Conservation (phyloP, 805 yeast species). For the Nakazawaea peltata region DNA sequence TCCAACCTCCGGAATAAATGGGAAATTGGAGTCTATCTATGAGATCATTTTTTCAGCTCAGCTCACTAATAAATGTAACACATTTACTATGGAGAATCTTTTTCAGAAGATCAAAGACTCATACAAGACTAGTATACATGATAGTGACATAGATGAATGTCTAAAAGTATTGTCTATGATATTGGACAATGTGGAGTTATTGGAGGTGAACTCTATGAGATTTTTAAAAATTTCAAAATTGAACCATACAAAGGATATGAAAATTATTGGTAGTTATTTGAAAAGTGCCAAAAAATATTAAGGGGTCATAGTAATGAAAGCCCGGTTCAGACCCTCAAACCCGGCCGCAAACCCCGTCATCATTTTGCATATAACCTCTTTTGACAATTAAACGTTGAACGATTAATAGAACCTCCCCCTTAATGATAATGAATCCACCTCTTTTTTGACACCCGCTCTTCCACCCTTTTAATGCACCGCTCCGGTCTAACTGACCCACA, state of each 20-base stretch:
- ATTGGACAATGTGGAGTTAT: constrained; percentile 10
- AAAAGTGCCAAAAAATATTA: constrained; percentile 21
- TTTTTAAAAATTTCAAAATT: constrained; percentile 14
- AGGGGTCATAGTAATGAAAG: too few relatives aligned
- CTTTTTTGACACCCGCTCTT: too few relatives aligned
- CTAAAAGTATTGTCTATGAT: constrained; percentile 10
- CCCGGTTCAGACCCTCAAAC: too few relatives aligned
- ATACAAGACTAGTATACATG: constrained; percentile 12
- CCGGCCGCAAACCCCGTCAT: too few relatives aligned
- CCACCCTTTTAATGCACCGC: too few relatives aligned
- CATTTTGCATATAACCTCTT: too few relatives aligned
- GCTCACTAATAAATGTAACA: constrained; percentile 13
- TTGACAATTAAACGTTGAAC: too few relatives aligned
- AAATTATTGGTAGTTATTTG: constrained; percentile 1
- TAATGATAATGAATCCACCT: too few relatives aligned
- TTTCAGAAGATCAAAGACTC: constrained; percentile 16
- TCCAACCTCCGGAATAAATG: constrained; percentile 3
- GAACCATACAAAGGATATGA: constrained; percentile 14
- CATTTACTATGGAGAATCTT: constrained; percentile 10
- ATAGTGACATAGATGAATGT: constrained; percentile 12
- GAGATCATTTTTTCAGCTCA: constrained; percentile 15
- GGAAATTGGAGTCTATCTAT: constrained; percentile 16
- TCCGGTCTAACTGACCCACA: too few relatives aligned
- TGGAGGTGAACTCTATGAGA: constrained; percentile 14
- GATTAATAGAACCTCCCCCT: too few relatives aligned